Percentiles rank a stretch among this genome's conserved stretches.
Evolutionary conservation across 495 filamentous ascomycete species (phyloP).

Genomic region (Hyaloscypha finlandica): DNA sequence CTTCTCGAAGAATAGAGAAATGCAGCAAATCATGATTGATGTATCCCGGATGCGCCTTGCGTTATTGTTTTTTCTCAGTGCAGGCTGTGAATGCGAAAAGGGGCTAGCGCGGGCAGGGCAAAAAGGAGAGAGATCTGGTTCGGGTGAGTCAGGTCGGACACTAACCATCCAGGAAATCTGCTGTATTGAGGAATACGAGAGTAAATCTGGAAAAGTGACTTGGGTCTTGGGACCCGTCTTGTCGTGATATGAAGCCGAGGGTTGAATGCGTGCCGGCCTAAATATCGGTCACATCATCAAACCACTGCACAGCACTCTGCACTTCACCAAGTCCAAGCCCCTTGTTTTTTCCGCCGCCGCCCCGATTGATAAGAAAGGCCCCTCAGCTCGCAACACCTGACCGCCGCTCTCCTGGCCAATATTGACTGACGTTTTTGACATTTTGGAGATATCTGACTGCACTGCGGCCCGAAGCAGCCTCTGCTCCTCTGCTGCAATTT

Average conservation of each 20-base stretch:
- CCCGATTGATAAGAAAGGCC: not conserved
- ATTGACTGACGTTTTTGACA: too few relatives aligned
- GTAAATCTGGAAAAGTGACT: not conserved
- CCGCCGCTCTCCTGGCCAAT: not conserved
- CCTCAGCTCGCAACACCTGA: not conserved
- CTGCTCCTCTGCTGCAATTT: not conserved
- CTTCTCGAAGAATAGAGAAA: constrained; percentile 27
- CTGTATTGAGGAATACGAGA: too few relatives aligned
- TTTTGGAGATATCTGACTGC: not conserved
- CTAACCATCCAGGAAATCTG: not conserved
- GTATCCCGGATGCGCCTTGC: not conserved
- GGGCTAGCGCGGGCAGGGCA: constrained; percentile 3
- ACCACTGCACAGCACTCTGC: not conserved
- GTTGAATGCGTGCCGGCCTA: not conserved
- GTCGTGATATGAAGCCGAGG: not conserved
- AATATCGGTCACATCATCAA: constrained; percentile 15
- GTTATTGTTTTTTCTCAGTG: not conserved
- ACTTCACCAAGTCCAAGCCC: not conserved
- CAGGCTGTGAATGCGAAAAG: constrained; percentile 1
- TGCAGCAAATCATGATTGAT: constrained; percentile 21
- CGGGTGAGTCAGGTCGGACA: not conserved
- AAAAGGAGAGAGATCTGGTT: constrained; percentile 2
- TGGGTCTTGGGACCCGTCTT: not conserved
- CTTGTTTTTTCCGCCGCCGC: constrained; percentile 5
- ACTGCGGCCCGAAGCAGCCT: not conserved